Percentiles rank a stretch among this genome's conserved stretches.
Conservation (phyloP, 2,329 filamentous ascomycete species). For the Nemania sp. region DNA sequence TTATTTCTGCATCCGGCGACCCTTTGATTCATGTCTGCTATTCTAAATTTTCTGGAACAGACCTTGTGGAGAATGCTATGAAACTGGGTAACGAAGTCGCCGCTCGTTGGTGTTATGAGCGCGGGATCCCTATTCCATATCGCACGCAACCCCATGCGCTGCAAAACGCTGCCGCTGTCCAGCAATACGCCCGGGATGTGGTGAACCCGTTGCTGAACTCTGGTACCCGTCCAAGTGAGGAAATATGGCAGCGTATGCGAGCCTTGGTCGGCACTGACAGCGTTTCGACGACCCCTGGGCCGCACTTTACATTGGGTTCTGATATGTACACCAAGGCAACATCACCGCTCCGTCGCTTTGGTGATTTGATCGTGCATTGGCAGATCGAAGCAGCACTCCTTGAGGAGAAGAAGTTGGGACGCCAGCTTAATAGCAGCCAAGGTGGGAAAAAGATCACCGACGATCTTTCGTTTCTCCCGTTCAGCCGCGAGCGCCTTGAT, state of each 20-base stretch:
- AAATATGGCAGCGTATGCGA: conserved; percentile 39
- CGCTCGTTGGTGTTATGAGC: conserved; percentile 61
- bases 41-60: conserved; percentile 34
- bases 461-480: conserved; percentile 49
- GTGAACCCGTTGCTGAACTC: conserved; percentile 46
- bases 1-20: conserved; percentile 48
- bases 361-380: conserved; percentile 67
- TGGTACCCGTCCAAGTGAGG: conserved; percentile 38
- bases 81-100: conserved; percentile 64
- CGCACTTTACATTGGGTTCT: conserved; percentile 60
- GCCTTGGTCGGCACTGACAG: conserved; percentile 55
- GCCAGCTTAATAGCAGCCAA: conserved; percentile 42
- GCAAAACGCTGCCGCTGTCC: conserved; percentile 44
- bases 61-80: conserved; percentile 58
- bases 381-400: conserved; percentile 64
- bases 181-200: conserved; percentile 43
- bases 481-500: conserved; percentile 46
- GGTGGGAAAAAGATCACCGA: conserved; percentile 11
- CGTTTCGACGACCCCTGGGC: conserved; percentile 55
- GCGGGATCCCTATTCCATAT: conserved; percentile 63
- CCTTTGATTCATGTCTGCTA: conserved; percentile 54
- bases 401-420: conserved; percentile 45
- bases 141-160: conserved; percentile 51
- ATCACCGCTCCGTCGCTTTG: conserved; percentile 66
- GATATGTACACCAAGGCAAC: conserved; percentile 66